These are phyloP conservation scores for Moesziomyces sp. DNA, from an alignment of 1,284 basidiomycete genomes.

Conservation along the genomic window DNA sequence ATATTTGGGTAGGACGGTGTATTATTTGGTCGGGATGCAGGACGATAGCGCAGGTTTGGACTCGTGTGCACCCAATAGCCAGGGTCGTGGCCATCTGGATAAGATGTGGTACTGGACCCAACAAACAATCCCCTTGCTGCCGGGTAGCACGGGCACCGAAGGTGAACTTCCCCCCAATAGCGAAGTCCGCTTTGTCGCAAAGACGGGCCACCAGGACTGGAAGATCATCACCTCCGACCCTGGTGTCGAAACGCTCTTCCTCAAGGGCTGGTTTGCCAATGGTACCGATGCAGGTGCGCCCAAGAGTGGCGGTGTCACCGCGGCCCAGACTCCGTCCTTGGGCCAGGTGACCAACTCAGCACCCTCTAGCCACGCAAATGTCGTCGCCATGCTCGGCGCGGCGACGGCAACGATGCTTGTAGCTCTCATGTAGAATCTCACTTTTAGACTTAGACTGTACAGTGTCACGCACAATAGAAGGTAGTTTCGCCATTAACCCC, in stretches of 20 bases:
- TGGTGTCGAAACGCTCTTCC: constrained; percentile 52
- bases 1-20: constrained; percentile 41
- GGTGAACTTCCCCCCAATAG: constrained; percentile 45
- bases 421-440: too few species aligned
- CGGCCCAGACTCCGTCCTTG: constrained; percentile 10
- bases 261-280: constrained; percentile 51
- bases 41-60: constrained; percentile 41
- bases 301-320: constrained; percentile 16
- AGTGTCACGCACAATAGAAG: too few species aligned
- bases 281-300: constrained; percentile 27
- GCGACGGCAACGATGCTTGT: too few species aligned
- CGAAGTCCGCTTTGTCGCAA: constrained; percentile 29
- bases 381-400: neutral
- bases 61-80: constrained; percentile 50
- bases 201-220: constrained; percentile 52
- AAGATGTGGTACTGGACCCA: constrained; percentile 61
- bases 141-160: constrained; percentile 26
- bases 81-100: constrained; percentile 53
- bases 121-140: constrained; percentile 46
- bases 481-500: too few species aligned
- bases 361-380: neutral
- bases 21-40: constrained; percentile 55
- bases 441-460: too few species aligned
- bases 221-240: constrained; percentile 52
- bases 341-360: constrained; percentile 2